Evolutionary conservation across 2,329 filamentous ascomycete genomes (phyloP), one percentile per base, ranked within the genome.

Genomic region (Sporothrix euskadiensis): DNA sequence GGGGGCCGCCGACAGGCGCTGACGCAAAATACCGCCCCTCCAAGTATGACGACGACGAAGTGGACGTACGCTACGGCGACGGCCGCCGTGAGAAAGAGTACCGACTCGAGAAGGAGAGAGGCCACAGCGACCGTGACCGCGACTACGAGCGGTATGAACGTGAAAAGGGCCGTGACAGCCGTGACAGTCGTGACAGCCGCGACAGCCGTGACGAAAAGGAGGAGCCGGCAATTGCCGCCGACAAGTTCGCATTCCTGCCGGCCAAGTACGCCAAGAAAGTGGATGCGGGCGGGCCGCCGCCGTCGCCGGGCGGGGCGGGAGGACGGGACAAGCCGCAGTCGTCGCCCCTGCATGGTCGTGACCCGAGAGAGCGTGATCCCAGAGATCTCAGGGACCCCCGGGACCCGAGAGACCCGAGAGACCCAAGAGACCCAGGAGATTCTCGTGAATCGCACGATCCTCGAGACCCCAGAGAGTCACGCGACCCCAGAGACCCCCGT

Each of bases 191-290:
- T 26, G 26, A 26, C 26, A 26, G 80, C 49, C 26, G 26, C 2
- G 26, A 26, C 26, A 26, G 80, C 49, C 75, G 79, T 75, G 74
- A 26, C 78, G 80, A 68, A 78, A 80, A 70, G 75, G 76, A 59
- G 19, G 79, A 80, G 6, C 78, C 80, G 14, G 79, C 79, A 6
- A 44, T 74, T 12, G 77, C 81, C 19, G 81, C 83, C 10, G 80
- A 83, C 69, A 82, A 80, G 76, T 78, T 86, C 65, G 82, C 83
- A 73, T 85, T 82, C 76, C 78, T 87, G 52, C 85, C 85, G 0
- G 81, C 83, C 75, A 87, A 86, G 77, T 87, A 87, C 77, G 80
- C 81, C 71, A 79, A 81, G 73, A 80, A 82, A 74, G 35, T 54
- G 3, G 73, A 61, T 35, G 59, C 52, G 19, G 30, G 32, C 47